These are phyloP conservation scores for Alternaria alternata DNA, from an alignment of 2,329 filamentous ascomycete species.

Conservation along the genomic window DNA sequence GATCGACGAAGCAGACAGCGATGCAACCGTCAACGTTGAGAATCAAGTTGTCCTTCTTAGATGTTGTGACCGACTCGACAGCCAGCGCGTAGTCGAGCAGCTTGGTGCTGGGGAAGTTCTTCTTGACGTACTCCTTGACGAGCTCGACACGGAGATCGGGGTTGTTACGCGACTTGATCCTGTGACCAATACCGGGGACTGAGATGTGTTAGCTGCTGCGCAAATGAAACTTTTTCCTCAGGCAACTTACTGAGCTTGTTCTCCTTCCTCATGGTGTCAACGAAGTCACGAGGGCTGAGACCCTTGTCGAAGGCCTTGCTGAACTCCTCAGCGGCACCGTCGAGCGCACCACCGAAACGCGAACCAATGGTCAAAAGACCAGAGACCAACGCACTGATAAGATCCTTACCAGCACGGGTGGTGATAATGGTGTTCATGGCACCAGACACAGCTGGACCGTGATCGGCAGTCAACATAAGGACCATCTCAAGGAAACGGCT, in stretches of 20 bases:
- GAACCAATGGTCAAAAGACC: slow-evolving; percentile 98
- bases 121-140: slow-evolving; percentile 97
- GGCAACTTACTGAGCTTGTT: slow-evolving; percentile 87
- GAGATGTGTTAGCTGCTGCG: slow-evolving; percentile 25
- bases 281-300: slow-evolving; percentile 96
- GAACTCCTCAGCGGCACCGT: slow-evolving; percentile 98
- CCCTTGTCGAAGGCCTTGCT: slow-evolving; percentile 98
- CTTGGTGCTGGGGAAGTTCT: slow-evolving; percentile 98
- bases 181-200: slow-evolving; percentile 97
- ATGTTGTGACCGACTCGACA: slow-evolving; percentile 97
- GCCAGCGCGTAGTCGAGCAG: slow-evolving; percentile 98
- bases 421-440: slow-evolving; percentile 99
- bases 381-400: slow-evolving; percentile 93
- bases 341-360: slow-evolving; percentile 96
- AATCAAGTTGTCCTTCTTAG: slow-evolving; percentile 99
- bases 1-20: slow-evolving; percentile 97
- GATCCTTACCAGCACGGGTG: slow-evolving; percentile 97
- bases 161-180: slow-evolving; percentile 99
- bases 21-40: slow-evolving; percentile 98
- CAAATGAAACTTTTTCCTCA: not conserved
- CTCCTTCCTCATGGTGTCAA: slow-evolving; percentile 98
- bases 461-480: slow-evolving; percentile 98
- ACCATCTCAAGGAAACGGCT: slow-evolving; percentile 99
- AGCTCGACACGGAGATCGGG: slow-evolving; percentile 99
- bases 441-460: slow-evolving; percentile 98